phyloP scores from a whole-genome alignment of 345 rosid genomes.

The Alliaria petiolata region DNA sequence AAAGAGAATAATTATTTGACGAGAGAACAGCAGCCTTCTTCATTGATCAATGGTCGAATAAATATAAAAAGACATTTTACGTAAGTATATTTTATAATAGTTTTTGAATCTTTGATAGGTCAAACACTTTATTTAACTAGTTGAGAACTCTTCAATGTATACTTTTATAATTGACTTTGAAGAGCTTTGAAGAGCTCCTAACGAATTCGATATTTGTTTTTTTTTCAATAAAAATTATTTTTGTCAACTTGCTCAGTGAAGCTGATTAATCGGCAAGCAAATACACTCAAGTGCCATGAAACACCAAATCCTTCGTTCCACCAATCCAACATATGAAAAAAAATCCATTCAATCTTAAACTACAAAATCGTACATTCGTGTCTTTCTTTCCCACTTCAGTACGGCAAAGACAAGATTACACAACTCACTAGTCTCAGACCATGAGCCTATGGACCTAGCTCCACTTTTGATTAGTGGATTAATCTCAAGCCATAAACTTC shows the following conservation, averaged over 20 bases:
- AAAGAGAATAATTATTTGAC: not conserved
- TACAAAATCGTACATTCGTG: not conserved
- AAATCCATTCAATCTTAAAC: not conserved
- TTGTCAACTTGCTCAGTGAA: not conserved
- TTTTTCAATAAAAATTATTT: no score
- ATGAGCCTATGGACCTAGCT: not conserved
- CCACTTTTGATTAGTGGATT: not conserved
- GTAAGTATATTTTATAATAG: no score
- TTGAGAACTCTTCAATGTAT: not conserved
- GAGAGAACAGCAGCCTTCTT: no score
- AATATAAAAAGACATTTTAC: no score
- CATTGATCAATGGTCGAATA: not conserved
- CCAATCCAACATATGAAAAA: not conserved
- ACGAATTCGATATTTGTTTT: not conserved
- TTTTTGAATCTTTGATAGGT: not conserved
- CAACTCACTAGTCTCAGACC: not conserved
- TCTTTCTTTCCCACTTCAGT: not conserved
- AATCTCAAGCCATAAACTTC: not conserved
- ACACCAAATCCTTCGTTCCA: not conserved
- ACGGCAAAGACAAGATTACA: not conserved
- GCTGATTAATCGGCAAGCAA: not conserved
- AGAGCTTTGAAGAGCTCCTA: not conserved
- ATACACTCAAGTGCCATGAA: not conserved
- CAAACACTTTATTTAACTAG: not conserved
- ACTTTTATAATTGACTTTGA: not conserved